Percentiles rank a stretch among this genome's conserved stretches.
Evolutionary conservation across 1,284 basidiomycete species (phyloP).

Genomic region (Irpex rosettiformis): DNA sequence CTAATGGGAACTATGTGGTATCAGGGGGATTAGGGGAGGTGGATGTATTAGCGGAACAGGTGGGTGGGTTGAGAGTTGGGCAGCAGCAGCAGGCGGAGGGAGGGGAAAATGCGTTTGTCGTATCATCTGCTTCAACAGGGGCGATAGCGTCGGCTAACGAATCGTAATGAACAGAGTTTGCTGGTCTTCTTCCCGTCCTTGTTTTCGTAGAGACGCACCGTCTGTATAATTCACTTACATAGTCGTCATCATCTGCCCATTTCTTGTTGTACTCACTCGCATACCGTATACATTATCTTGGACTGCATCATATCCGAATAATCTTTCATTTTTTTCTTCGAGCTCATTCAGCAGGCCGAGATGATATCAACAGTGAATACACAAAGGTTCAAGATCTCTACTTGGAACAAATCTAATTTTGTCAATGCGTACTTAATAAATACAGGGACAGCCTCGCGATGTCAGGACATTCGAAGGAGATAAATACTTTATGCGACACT

Average conservation of each 20-base stretch:
- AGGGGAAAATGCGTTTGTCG: not conserved
- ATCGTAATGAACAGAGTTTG: not conserved
- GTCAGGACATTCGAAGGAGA: too few species aligned
- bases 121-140: not conserved
- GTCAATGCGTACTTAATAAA: too few species aligned
- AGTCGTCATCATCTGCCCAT: not conserved
- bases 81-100: not conserved
- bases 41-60: constrained; percentile 5
- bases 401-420: too few species aligned
- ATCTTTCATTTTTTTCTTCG: not conserved
- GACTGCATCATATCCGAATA: not conserved
- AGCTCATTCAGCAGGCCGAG: too few species aligned
- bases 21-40: not conserved
- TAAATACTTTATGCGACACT: too few species aligned
- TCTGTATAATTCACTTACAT: not conserved
- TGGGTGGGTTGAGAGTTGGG: constrained; percentile 3
- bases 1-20: constrained; percentile 6
- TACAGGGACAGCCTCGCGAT: too few species aligned
- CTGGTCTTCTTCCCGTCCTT: not conserved
- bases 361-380: too few species aligned
- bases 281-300: not conserved
- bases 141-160: not conserved
- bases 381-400: too few species aligned
- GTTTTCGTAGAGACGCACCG: too few species aligned
- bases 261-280: not conserved